Evolutionary conservation across 257 asterid genomes (phyloP), one percentile per base, ranked within the genome.

Genomic region (Nicotiana noctiflora): DNA sequence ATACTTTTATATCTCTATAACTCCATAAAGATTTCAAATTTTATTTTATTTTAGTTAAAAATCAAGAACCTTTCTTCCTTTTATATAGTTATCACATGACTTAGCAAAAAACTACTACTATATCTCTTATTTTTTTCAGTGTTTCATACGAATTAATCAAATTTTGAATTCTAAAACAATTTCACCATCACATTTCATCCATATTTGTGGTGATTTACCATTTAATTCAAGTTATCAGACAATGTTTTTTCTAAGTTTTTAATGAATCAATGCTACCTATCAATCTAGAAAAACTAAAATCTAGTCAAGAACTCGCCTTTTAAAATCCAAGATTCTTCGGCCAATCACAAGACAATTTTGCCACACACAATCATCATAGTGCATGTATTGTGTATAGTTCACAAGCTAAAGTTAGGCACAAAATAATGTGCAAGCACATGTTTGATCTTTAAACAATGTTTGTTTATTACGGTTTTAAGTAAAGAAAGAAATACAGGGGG

Each of bases 391-490:
- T 56, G 4, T 18, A 51, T 51, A 52, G 4, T 79, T 82, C 86
- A 84, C 87, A 87, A 80, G 85, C 85, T 87, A 88, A 81, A 84
- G 81, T 81, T 86, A 76, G 68, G 64, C 78, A 32, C 77, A 76
- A 81, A 59, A 81, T 86, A 88, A 90, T 89, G 92, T 88, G 93
- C 90, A 79, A 75, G 94, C 94, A 92, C 92, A 83, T 90, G 96
- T 82, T 57, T 56, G 75, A 61, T 56, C 70, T 56, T 32, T 55
- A 82, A 76, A 75, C 75, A 66, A 75, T 46, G 67, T 46, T 67
- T 77, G 74, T 14, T n/a, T 37, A 40, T 44, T 56, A 17, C 18
- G 56, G 25, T 18, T 61, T 61, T n/a, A 44, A 81, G 81, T 83
- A 83, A 18, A 79, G 51, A 32, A 61, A 4, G 31, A 60, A 40